Evolutionary conservation across 2,329 filamentous ascomycete species (phyloP).

Genomic region (Sarocladiaceae sp.): DNA sequence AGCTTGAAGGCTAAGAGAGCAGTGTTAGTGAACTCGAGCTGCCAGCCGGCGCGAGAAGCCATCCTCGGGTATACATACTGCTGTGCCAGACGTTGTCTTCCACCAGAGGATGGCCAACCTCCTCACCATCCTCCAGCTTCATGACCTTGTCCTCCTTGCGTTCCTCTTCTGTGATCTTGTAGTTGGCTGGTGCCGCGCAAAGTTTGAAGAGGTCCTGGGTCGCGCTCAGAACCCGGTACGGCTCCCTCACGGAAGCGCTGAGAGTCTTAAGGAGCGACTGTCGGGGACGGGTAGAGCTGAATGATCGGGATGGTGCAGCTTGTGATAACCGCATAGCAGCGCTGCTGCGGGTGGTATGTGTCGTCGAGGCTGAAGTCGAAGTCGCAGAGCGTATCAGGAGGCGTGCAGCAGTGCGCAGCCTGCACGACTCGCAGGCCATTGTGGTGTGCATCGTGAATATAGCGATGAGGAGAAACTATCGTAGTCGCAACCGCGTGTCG

Average conservation of each 20-base stretch:
- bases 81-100: slow-evolving; percentile 62
- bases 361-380: background rate
- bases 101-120: slow-evolving; percentile 56
- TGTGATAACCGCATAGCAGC: slow-evolving; percentile 1
- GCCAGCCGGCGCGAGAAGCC: background rate
- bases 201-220: slow-evolving; percentile 76
- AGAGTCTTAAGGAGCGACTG: slow-evolving; percentile 30
- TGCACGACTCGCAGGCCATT: slow-evolving; percentile 1
- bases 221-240: slow-evolving; percentile 73
- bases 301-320: slow-evolving; percentile 24
- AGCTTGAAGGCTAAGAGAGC: slow-evolving; percentile 64
- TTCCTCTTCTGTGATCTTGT: slow-evolving; percentile 66
- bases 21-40: slow-evolving; percentile 9
- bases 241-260: slow-evolving; percentile 29
- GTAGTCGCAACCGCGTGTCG: too few relatives aligned
- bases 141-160: slow-evolving; percentile 64
- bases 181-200: slow-evolving; percentile 69
- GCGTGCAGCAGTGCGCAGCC: slow-evolving; percentile 6
- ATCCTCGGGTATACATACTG: slow-evolving; percentile 42
- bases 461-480: background rate
- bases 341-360: background rate
- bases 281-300: slow-evolving; percentile 29
- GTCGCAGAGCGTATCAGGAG: background rate
- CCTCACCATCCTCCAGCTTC: slow-evolving; percentile 73
- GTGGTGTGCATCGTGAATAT: slow-evolving; percentile 7